Evolutionary conservation across 306 rosid species (phyloP).

Genomic region (Macrotyloma uniflorum): DNA sequence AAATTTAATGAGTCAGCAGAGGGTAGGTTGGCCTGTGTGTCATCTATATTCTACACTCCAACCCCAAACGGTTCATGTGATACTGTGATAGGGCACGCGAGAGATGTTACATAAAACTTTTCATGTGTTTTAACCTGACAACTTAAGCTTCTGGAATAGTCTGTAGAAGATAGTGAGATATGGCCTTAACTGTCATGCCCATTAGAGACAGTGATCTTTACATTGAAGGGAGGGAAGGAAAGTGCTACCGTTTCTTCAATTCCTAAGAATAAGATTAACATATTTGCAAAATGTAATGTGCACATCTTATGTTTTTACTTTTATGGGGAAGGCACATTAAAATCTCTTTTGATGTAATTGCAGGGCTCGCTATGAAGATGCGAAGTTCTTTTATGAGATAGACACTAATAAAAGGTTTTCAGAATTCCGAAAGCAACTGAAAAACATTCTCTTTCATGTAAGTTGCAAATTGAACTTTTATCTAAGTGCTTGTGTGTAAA

Average conservation of each 20-base stretch:
- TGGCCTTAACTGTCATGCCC: slow-evolving; percentile 8
- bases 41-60: neutral
- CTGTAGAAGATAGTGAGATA: neutral
- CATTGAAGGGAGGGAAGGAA: neutral
- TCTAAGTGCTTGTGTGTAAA: neutral
- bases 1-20: neutral
- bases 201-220: neutral
- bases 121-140: neutral
- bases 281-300: slow-evolving; percentile 5
- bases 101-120: neutral
- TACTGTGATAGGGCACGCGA: neutral
- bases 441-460: slow-evolving; percentile 87
- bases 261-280: neutral
- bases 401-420: slow-evolving; percentile 74
- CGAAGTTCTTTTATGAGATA: slow-evolving; percentile 87
- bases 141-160: neutral
- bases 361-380: slow-evolving; percentile 98
- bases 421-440: slow-evolving; percentile 76
- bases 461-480: slow-evolving; percentile 41
- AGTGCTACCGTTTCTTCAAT: neutral
- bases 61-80: neutral
- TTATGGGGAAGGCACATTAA: slow-evolving; percentile 26
- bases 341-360: slow-evolving; percentile 38
- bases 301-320: slow-evolving; percentile 17
- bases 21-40: neutral